phyloP scores from a whole-genome alignment of 2,329 filamentous ascomycete genomes.

The Polychaeton citri region DNA sequence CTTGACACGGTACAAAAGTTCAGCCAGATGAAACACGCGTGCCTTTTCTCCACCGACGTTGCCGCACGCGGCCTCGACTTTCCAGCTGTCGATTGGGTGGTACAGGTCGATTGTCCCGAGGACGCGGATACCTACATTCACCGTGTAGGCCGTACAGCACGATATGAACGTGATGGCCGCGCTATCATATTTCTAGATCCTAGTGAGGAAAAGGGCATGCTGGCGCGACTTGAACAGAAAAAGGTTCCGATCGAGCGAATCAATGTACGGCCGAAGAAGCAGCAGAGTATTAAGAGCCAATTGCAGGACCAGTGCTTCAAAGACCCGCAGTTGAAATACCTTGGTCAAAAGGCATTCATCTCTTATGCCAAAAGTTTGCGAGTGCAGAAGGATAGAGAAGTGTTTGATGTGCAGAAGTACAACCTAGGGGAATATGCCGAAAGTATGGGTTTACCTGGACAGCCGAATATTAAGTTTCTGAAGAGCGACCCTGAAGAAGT shows the following conservation, averaged over 20 bases:
- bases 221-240: slow-evolving; percentile 71
- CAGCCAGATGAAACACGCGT: slow-evolving; percentile 65
- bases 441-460: slow-evolving; percentile 77
- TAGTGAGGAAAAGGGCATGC: slow-evolving; percentile 83
- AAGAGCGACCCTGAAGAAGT: slow-evolving; percentile 81
- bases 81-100: slow-evolving; percentile 93
- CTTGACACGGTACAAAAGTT: slow-evolving; percentile 81
- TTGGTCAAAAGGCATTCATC: slow-evolving; percentile 91
- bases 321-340: slow-evolving; percentile 82
- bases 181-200: slow-evolving; percentile 88
- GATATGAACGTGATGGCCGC: slow-evolving; percentile 75
- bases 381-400: slow-evolving; percentile 79
- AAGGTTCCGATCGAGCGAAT: slow-evolving; percentile 81
- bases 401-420: slow-evolving; percentile 73
- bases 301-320: slow-evolving; percentile 94
- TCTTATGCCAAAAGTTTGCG: slow-evolving; percentile 77
- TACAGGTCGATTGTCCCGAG: slow-evolving; percentile 95
- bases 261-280: slow-evolving; percentile 79
- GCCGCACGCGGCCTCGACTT: slow-evolving; percentile 91
- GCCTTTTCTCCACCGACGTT: slow-evolving; percentile 90
- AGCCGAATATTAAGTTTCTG: slow-evolving; percentile 84
- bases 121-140: slow-evolving; percentile 98
- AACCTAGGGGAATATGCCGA: slow-evolving; percentile 75
- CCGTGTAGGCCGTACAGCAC: slow-evolving; percentile 84
- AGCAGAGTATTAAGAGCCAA: slow-evolving; percentile 69